Base-by-base conservation (phyloP, 495 filamentous ascomycete species). In the Aspergillus saccharolyticus region DNA sequence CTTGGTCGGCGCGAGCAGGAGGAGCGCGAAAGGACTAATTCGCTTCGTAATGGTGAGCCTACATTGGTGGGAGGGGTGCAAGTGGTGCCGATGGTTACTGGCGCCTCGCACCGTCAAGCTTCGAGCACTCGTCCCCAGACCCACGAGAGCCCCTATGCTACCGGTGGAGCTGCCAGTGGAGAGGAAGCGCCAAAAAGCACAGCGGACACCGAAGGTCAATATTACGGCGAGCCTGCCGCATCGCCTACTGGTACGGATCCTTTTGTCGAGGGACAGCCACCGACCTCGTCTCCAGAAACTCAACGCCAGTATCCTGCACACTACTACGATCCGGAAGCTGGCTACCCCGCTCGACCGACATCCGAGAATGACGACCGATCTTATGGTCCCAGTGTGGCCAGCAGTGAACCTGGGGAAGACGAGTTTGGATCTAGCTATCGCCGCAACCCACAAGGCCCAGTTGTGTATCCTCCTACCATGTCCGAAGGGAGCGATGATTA, bases 31-130 rank as follows among this genome's bases (percentile, higher is more conserved):
- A 77, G 90, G n/a, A 95, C 89, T 8, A 80, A 82, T 54, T 89
- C 87, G 30, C 80, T 98, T 16, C 84, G 91, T 66, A 86, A 89
- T 46, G 95, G 94, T n/a, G 84, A 89, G 55, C 88, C 92, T 16
- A 96, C 90, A 1, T 71, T 93, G 20, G 89, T 98, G 14, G 91
- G 92, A 45, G 95, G 92, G 17, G 91, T 97, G 20, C 91, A 97
- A 64, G 94, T 98, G n/a, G 87, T 97, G 24, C 94, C 95, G 3
- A 96, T 95, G 89, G 86, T 89, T 39, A 85, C 86, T 56, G 89
- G 88, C 16, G 78, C 85, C 19, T 80, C 85, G 7, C 86, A 82
- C 60, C 82, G 90, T 50, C 83, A 87, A 55, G 78, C 72, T 42
- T 85, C 82, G 59, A 66, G 67, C 7, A 72, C 73, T 15, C 79